Evolutionary conservation across 202 grass and related monocot species (phyloP).

Genomic region (Miscanthus sacchariflorus): DNA sequence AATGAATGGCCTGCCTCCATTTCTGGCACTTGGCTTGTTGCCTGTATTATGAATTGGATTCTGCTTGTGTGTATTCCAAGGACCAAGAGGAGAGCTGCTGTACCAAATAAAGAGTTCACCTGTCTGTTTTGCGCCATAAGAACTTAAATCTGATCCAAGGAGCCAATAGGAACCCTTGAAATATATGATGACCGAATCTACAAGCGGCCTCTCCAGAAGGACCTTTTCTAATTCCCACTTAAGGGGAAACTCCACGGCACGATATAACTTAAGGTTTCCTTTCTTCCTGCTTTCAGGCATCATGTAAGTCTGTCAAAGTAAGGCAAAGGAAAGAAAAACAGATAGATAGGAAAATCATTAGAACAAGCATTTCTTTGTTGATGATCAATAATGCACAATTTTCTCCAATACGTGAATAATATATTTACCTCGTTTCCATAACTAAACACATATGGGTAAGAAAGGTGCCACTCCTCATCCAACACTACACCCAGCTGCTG

Average conservation of each 20-base stretch:
- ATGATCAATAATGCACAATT: constrained; percentile 10
- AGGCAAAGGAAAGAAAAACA: constrained; percentile 10
- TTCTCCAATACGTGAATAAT: constrained; percentile 10
- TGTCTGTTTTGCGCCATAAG: constrained; percentile 60
- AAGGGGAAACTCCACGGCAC: constrained; percentile 70
- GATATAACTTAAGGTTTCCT: constrained; percentile 76
- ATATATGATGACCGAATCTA: constrained; percentile 87
- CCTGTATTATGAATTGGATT: constrained; percentile 57
- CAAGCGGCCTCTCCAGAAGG: constrained; percentile 79
- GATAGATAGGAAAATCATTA: background rate
- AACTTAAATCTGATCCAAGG: constrained; percentile 86
- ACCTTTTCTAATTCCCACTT: constrained; percentile 82
- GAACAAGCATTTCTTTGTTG: background rate
- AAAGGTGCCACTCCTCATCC: constrained; percentile 97
- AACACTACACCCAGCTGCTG: constrained; percentile 77
- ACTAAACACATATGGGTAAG: constrained; percentile 79
- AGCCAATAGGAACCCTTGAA: constrained; percentile 74
- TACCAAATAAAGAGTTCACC: constrained; percentile 77
- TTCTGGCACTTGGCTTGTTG: constrained; percentile 67
- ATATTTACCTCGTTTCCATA: constrained; percentile 66
- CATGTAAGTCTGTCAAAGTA: constrained; percentile 76
- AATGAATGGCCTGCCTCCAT: constrained; percentile 82
- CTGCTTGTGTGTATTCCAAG: constrained; percentile 79
- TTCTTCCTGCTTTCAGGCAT: constrained; percentile 92
- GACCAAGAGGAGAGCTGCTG: constrained; percentile 71